phyloP scores from a whole-genome alignment of 1,139 yeast genomes.

The Scheffersomyces cryptocercus region DNA sequence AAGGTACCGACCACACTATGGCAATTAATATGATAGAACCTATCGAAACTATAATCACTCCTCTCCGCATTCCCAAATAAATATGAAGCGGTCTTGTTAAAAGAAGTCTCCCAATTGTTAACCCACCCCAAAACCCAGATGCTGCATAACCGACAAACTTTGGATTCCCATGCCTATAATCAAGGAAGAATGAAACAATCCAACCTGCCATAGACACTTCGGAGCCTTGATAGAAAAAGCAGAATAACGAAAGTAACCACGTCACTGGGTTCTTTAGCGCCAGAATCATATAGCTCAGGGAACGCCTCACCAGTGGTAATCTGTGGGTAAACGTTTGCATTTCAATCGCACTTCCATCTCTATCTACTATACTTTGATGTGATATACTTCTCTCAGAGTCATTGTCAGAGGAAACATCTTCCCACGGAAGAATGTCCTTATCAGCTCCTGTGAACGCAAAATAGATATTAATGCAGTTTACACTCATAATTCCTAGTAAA shows the following conservation, averaged over 20 bases:
- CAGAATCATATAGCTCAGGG: conserved; percentile 6
- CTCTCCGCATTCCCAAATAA: conserved; percentile 45
- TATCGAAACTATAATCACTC: conserved; percentile 34
- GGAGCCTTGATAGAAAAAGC: conserved; percentile 62
- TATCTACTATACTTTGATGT: neutral
- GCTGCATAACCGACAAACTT: conserved; percentile 57
- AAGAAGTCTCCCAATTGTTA: conserved; percentile 56
- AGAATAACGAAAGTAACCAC: conserved; percentile 53
- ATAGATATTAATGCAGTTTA: conserved; percentile 23
- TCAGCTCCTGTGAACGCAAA: conserved; percentile 43
- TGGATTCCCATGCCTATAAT: conserved; percentile 49
- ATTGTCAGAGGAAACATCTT: conserved; percentile 12
- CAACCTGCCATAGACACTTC: conserved; percentile 71
- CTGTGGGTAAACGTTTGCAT: neutral
- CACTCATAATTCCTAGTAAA: conserved; percentile 38
- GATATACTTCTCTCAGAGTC: too few species aligned
- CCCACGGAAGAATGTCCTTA: conserved; percentile 40
- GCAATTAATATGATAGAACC: conserved; percentile 34
- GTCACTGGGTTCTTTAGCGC: conserved; percentile 44
- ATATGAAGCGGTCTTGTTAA: conserved; percentile 42
- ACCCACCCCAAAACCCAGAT: conserved; percentile 70
- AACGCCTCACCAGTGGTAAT: neutral
- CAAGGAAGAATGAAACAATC: conserved; percentile 61
- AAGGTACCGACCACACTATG: conserved; percentile 46
- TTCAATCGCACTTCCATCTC: conserved; percentile 2